Evolutionary conservation across 805 yeast species (phyloP).

Genomic region (Hanseniaspora singularis): DNA sequence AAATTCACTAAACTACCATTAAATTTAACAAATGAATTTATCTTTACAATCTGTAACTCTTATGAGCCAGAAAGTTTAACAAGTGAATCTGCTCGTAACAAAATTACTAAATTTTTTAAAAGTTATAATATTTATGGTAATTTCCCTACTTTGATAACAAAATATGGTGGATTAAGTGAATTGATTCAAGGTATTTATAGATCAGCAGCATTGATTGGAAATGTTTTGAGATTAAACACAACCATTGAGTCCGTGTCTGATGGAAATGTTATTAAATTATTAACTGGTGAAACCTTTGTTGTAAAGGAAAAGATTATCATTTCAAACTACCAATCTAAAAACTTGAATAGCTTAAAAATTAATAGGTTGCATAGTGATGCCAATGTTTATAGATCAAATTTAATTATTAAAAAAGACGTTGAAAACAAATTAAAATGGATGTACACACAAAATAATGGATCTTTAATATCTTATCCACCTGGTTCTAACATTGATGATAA

Average conservation of each 20-base stretch:
- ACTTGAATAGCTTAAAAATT: background rate
- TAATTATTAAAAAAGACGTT: background rate
- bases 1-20: constrained; percentile 52
- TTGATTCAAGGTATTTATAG: constrained; percentile 93
- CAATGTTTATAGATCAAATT: background rate
- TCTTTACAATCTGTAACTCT: constrained; percentile 76
- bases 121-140: constrained; percentile 88
- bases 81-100: constrained; percentile 63
- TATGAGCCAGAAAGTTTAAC: constrained; percentile 40
- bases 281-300: constrained; percentile 62
- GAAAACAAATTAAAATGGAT: background rate
- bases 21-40: constrained; percentile 71
- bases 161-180: constrained; percentile 94
- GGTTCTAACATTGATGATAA: background rate
- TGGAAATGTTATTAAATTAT: constrained; percentile 52
- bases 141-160: constrained; percentile 83
- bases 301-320: constrained; percentile 28
- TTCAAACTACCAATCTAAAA: constrained; percentile 5
- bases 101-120: constrained; percentile 70
- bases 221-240: constrained; percentile 77
- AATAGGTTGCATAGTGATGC: background rate
- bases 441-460: background rate
- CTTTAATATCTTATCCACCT: constrained; percentile 8
- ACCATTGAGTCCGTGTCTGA: constrained; percentile 38
- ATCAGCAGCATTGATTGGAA: constrained; percentile 95